phyloP scores from a whole-genome alignment of 108 stramenopile genomes.

The Nitzschia putrida region DNA sequence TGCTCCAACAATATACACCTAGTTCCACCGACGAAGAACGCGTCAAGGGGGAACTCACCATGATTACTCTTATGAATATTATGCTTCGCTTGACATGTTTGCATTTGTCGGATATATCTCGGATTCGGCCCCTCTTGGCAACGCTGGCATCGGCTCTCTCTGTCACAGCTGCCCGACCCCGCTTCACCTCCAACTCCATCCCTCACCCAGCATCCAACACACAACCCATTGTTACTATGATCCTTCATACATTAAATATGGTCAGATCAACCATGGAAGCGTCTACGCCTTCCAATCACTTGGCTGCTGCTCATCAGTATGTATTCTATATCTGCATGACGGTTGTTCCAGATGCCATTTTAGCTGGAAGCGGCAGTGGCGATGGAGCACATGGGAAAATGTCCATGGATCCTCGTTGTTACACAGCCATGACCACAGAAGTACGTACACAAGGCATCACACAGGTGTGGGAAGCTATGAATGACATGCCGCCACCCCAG shows the following conservation, averaged over 20 bases:
- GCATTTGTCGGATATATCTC: slow-evolving; percentile 1
- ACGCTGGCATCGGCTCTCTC: slow-evolving; percentile 68
- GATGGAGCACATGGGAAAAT: slow-evolving; percentile 61
- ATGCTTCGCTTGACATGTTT: slow-evolving; percentile 36
- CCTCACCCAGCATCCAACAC: slow-evolving; percentile 35
- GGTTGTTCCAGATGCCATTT: slow-evolving; percentile 69
- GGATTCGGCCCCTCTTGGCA: slow-evolving; percentile 46
- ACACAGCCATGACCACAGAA: slow-evolving; percentile 64
- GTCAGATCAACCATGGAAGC: slow-evolving; percentile 13
- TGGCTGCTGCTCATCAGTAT: slow-evolving; percentile 21
- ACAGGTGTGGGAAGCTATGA: slow-evolving; percentile 46
- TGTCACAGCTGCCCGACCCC: slow-evolving; percentile 54
- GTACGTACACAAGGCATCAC: slow-evolving; percentile 59
- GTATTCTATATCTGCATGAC: slow-evolving; percentile 41
- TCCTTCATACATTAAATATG: slow-evolving; percentile 41
- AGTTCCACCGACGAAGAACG: slow-evolving; percentile 47
- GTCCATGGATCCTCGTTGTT: slow-evolving; percentile 73
- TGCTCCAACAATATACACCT: slow-evolving; percentile 19
- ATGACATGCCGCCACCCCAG: slow-evolving; percentile 1
- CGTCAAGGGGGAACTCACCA: slow-evolving; percentile 64
- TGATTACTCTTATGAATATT: slow-evolving; percentile 51
- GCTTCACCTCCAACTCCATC: slow-evolving; percentile 51
- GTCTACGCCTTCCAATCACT: slow-evolving; percentile 11
- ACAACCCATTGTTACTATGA: slow-evolving; percentile 58
- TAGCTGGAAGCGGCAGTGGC: slow-evolving; percentile 59